These are phyloP conservation scores for Curvularia lunata DNA, from an alignment of 2,329 filamentous ascomycete genomes.

Conservation along the genomic window DNA sequence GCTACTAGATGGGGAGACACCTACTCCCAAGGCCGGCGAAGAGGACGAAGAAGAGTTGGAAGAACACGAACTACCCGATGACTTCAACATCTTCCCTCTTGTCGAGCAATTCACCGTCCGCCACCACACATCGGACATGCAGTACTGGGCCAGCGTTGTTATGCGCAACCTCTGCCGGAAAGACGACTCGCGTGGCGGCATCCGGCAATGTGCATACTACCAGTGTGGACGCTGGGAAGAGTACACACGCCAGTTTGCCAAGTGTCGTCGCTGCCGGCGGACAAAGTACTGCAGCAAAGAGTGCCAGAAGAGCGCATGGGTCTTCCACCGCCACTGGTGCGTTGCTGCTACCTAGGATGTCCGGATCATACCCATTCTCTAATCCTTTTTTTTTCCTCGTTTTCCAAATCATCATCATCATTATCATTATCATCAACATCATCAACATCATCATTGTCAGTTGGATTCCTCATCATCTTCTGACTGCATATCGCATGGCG, in stretches of 20 bases:
- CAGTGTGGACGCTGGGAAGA: conserved; percentile 99
- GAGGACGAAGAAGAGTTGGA: conserved; percentile 74
- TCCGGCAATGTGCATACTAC: conserved; percentile 96
- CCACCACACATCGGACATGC: conserved; percentile 96
- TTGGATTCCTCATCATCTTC: conserved; percentile 35
- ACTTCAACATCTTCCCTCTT: conserved; percentile 97
- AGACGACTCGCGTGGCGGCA: conserved; percentile 91
- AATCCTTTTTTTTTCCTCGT: conserved; percentile 28
- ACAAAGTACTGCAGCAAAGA: conserved; percentile 99
- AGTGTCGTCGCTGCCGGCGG: conserved; percentile 91
- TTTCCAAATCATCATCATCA: conserved; percentile 17
- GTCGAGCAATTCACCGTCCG: conserved; percentile 98
- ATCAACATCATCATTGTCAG: conserved; percentile 21
- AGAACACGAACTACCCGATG: conserved; percentile 89
- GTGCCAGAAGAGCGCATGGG: conserved; percentile 98
- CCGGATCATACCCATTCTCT: conserved; percentile 26
- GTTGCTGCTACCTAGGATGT: conserved; percentile 66
- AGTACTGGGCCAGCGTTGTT: conserved; percentile 98
- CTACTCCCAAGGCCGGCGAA: conserved; percentile 44
- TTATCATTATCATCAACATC: neutral
- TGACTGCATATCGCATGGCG: conserved; percentile 53
- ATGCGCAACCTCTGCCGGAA: conserved; percentile 99
- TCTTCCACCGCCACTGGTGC: conserved; percentile 98
- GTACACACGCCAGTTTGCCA: conserved; percentile 94
- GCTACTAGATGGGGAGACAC: conserved; percentile 74